Percentiles rank a stretch among this genome's conserved stretches.
Evolutionary conservation across 345 rosid species (phyloP).

Genomic region (Populus simonii): DNA sequence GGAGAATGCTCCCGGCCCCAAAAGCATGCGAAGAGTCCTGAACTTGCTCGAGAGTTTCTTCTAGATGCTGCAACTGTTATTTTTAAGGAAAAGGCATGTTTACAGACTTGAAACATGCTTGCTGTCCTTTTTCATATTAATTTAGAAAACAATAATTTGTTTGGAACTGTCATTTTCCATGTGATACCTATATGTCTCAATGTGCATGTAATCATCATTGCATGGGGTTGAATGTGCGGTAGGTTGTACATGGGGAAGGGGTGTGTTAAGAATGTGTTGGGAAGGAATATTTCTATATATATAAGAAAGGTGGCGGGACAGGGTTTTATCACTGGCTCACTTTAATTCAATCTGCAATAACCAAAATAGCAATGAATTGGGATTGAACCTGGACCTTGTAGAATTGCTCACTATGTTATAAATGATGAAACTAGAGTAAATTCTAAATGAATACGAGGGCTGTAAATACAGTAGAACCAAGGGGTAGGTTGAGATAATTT

Average conservation of each 20-base stretch:
- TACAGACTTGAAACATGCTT: slow-evolving; percentile 10
- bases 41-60: slow-evolving; percentile 99
- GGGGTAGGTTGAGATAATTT: not conserved
- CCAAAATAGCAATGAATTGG: not conserved
- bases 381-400: not conserved
- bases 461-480: not conserved
- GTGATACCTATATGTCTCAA: not conserved
- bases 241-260: not conserved
- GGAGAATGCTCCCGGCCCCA: slow-evolving; percentile 97
- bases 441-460: not conserved
- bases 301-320: not conserved
- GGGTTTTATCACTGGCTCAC: not conserved
- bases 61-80: slow-evolving; percentile 92
- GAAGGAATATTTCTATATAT: not conserved
- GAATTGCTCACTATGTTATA: not conserved
- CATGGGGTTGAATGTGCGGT: slow-evolving; percentile 1
- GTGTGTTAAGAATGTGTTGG: not conserved
- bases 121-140: slow-evolving; percentile 3
- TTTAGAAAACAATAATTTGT: not conserved
- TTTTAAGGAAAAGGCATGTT: slow-evolving; percentile 91
- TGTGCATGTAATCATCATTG: not conserved
- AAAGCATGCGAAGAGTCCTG: slow-evolving; percentile 99
- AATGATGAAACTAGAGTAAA: not conserved
- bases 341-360: not conserved
- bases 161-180: not conserved